Evolutionary conservation across 352 stramenopile species (phyloP), one percentile per base, ranked within the genome.

Genomic region (Phytophthora europaea): DNA sequence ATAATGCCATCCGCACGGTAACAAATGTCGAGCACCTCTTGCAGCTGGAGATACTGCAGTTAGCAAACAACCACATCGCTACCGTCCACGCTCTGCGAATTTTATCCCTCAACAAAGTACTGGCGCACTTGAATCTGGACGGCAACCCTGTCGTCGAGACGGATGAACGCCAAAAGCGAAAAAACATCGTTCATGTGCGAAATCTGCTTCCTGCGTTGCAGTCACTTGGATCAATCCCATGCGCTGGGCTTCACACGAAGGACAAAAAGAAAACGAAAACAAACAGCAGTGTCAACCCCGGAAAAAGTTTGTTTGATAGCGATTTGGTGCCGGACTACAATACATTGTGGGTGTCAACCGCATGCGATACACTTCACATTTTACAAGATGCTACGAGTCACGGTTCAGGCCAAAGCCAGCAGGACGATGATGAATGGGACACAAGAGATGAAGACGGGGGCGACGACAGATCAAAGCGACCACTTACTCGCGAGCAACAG

Each of bases 11-110:
- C 36, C 82, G 82, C 23, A 78, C 43, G 1, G 82, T 92, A 61
- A 94, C 86, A 55, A 96, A 96, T 65, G 75, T 94, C 23, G 89
- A 94, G 55, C 89, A 93, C 33, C 73, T 94, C 13, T 59, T 76
- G 23, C 67, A 85, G 10, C 63, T 96, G 6, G 77, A 93, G 48
- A 80, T 94, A 13, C 67, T 96, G 12, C 65, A 86, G 0, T 48
- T 94, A 18, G 67, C 79, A 1, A 58, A 65, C 15, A 96, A 96
- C 55, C 67, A 72, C 12, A 85, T 96, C 52, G 55, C 67, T 5
- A 80, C 57, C 15, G 76, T 81, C 2, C 75, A 87, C 8, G 83
- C 89, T 18, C 66, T 96, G 6, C 86, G 87, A 0, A 56, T 91
- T 12, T 65, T 96, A 6, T 96, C 87, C 16, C 67, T 96, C 8